These are phyloP conservation scores for Bipolaris oryzae DNA, from an alignment of 2,329 filamentous ascomycete genomes.

Conservation along the genomic window DNA sequence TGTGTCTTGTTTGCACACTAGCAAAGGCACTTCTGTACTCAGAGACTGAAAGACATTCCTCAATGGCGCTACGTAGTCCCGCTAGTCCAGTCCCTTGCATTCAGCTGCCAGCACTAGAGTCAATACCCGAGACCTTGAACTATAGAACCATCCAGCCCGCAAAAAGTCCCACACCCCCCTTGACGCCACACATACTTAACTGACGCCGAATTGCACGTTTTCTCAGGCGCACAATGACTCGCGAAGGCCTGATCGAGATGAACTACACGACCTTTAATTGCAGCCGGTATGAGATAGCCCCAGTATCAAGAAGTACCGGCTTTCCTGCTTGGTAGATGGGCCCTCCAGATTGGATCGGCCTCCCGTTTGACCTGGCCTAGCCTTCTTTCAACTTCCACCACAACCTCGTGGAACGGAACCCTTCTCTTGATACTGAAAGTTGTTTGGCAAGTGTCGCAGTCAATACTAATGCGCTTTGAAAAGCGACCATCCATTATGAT, in stretches of 20 bases:
- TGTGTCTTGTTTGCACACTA: background rate
- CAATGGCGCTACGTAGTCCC: background rate
- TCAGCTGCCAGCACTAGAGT: background rate
- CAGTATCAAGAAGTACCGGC: background rate
- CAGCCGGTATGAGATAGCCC: background rate
- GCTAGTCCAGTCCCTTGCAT: background rate
- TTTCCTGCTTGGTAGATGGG: background rate
- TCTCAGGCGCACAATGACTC: background rate
- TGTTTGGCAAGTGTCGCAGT: background rate
- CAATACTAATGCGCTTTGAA: background rate
- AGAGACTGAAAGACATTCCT: background rate
- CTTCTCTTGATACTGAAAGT: background rate
- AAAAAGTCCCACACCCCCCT: background rate
- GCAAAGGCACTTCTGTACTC: background rate
- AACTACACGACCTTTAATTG: background rate
- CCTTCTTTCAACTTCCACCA: conserved; percentile 1
- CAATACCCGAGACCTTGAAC: background rate
- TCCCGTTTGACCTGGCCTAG: background rate
- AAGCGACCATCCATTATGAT: background rate
- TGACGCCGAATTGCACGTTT: background rate
- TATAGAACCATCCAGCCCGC: background rate
- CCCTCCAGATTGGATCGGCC: conserved; percentile 2
- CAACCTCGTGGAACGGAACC: background rate
- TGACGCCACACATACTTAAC: background rate
- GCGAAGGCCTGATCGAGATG: no score